Evolutionary conservation across 345 rosid species (phyloP).

Genomic region (Trapa incisa): DNA sequence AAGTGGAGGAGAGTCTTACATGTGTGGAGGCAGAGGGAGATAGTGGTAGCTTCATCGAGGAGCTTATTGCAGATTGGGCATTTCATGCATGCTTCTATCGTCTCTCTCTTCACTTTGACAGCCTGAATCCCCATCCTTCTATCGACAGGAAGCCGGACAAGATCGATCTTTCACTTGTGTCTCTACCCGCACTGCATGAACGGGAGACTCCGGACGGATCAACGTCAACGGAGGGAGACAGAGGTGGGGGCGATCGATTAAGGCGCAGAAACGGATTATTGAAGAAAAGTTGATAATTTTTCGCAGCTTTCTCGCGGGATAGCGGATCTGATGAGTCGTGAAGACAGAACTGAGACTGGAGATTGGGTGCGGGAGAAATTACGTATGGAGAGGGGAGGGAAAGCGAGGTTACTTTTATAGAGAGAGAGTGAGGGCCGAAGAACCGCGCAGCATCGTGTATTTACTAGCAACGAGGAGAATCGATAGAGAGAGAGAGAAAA

Average conservation of each 20-base stretch:
- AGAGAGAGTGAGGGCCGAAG: background rate
- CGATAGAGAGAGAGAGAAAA: background rate
- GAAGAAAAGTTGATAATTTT: background rate
- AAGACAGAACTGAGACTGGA: slow-evolving; percentile 1
- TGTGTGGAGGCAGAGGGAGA: slow-evolving; percentile 68
- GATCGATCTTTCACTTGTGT: background rate
- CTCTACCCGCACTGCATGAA: slow-evolving; percentile 3
- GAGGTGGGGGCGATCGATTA: background rate
- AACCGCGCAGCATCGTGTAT: slow-evolving; percentile 8
- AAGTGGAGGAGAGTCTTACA: slow-evolving; percentile 27
- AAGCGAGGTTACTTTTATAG: slow-evolving; percentile 10
- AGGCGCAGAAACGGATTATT: background rate
- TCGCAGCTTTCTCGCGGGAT: background rate
- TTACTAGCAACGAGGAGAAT: slow-evolving; percentile 8
- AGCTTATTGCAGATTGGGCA: slow-evolving; percentile 60
- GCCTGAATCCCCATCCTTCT: slow-evolving; percentile 16
- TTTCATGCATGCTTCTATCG: slow-evolving; percentile 56
- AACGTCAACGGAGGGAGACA: background rate
- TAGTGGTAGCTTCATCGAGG: slow-evolving; percentile 56
- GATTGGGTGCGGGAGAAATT: background rate
- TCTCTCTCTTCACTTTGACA: slow-evolving; percentile 39
- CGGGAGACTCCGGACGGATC: background rate
- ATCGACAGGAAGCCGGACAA: background rate
- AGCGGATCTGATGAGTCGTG: slow-evolving; percentile 3
- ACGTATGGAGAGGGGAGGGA: slow-evolving; percentile 3